These are phyloP conservation scores for Naganishia sp. DNA, from an alignment of 1,284 basidiomycete species.

Conservation along the genomic window DNA sequence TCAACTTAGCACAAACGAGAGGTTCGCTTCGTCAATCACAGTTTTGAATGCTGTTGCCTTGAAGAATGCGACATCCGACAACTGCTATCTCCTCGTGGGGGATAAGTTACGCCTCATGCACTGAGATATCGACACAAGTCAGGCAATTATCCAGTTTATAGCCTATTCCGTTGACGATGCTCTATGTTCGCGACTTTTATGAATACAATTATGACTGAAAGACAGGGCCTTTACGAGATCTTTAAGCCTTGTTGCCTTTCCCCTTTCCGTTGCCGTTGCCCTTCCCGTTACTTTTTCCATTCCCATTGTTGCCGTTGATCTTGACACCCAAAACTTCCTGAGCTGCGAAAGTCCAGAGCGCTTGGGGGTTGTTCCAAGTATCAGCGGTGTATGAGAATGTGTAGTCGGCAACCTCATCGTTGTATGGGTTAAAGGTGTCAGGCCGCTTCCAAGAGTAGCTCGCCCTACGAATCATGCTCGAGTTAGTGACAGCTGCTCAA, in stretches of 20 bases:
- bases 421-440: constrained; percentile 45
- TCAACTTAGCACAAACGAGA: too few species aligned
- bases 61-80: too few species aligned
- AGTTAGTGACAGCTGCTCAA: not conserved
- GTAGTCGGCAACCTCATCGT: constrained; percentile 48
- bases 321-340: constrained; percentile 18
- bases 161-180: too few species aligned
- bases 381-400: constrained; percentile 65
- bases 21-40: too few species aligned
- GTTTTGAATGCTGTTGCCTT: too few species aligned
- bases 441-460: constrained; percentile 14
- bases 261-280: not conserved
- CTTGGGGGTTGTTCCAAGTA: constrained; percentile 67
- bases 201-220: too few species aligned
- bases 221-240: too few species aligned
- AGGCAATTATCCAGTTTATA: too few species aligned
- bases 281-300: constrained; percentile 14
- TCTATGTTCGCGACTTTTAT: too few species aligned
- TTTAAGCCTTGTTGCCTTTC: not conserved
- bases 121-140: too few species aligned
- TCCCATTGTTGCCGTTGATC: constrained; percentile 21
- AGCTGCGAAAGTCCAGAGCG: constrained; percentile 61
- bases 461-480: not conserved
- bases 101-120: too few species aligned
- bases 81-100: too few species aligned